phyloP scores from a whole-genome alignment of 202 grass and related monocot species.

The Setaria viridis region DNA sequence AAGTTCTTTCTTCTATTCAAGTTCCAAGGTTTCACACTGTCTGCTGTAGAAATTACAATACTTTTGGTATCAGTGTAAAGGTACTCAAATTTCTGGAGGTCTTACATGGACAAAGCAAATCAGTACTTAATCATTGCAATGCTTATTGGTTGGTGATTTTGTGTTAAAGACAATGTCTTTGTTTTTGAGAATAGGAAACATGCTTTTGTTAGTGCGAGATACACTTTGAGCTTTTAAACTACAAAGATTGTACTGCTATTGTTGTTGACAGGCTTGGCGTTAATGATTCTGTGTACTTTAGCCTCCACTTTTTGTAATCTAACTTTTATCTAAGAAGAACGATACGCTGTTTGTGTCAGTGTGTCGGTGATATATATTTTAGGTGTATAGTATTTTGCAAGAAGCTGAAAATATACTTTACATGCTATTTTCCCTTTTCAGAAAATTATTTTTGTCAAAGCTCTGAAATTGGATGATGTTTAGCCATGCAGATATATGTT shows the following conservation, averaged over 20 bases:
- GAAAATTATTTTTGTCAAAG: slow-evolving; percentile 58
- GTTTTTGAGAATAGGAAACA: background rate
- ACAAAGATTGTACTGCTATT: background rate
- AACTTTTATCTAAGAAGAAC: slow-evolving; percentile 26
- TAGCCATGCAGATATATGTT: slow-evolving; percentile 47
- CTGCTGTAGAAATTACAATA: background rate
- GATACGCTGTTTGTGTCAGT: slow-evolving; percentile 25
- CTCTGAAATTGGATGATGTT: slow-evolving; percentile 57
- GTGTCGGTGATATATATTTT: slow-evolving; percentile 39
- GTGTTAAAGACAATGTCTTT: background rate
- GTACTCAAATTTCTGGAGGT: background rate
- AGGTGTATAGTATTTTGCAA: slow-evolving; percentile 2
- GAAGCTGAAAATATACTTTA: slow-evolving; percentile 1
- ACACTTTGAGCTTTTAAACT: slow-evolving; percentile 19
- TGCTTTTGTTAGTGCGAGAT: slow-evolving; percentile 9
- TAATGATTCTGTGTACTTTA: slow-evolving; percentile 15
- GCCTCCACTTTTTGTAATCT: slow-evolving; percentile 1
- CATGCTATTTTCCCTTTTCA: slow-evolving; percentile 25
- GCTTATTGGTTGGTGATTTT: slow-evolving; percentile 3
- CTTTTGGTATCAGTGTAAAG: background rate
- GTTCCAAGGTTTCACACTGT: background rate
- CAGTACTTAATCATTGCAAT: background rate
- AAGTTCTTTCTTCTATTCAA: background rate
- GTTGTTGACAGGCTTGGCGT: slow-evolving; percentile 19
- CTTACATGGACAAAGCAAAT: slow-evolving; percentile 6